Evolutionary conservation across 2,329 filamentous ascomycete species (phyloP), one percentile per base, ranked within the genome.

Genomic region (Aspergillus awamori): DNA sequence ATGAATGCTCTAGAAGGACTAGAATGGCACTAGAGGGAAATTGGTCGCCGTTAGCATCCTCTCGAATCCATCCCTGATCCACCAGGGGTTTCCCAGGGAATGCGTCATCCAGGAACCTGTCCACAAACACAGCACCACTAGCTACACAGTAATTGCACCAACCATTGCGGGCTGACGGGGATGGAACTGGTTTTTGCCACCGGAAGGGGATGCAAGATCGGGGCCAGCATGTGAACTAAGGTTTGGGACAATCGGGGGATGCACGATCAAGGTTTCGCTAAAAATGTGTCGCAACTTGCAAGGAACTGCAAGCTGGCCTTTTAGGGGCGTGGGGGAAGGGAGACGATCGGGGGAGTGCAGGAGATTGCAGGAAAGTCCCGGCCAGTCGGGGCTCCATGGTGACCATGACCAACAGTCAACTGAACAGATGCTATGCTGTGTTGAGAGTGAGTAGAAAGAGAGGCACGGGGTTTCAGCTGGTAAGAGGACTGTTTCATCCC

Each of bases 271-370:
- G 20, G 41, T 17, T 24, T n/a, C 17, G 20, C 22, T 26, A 26
- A 17, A 15, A 4, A 2, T 39, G 49, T 57, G 38, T 60, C 60
- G 33, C 33, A 36, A 36, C 33, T 63, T 48, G 60, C 53, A 30
- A 30, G n/a, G 48, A 57, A 30, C 53, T 63, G 61, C 58, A 60
- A 63, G 43, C 53, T 60, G 61, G 57, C 53, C 61, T 60, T 36
- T 36, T 60, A 49, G 58, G 53, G 55, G 30, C 48, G 57, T 56
- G 41, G 57, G 57, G 60, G 26, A 48, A 38, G 57, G 57, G 60
- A 20, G 47, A 30, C 53, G 47, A 52, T 41, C 48, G 52, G 22
- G 39, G 33, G 57, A 58, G 52, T 60, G 58, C 54, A 60, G 61
- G 61, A 57, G 58, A 60, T 49, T 60, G 58, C 53, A 60, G 58